A percentile compares a stretch with the other conserved stretches of the same genome.
Conservation (phyloP, 129 eudicot species). For the Smallanthus sonchifolius region DNA sequence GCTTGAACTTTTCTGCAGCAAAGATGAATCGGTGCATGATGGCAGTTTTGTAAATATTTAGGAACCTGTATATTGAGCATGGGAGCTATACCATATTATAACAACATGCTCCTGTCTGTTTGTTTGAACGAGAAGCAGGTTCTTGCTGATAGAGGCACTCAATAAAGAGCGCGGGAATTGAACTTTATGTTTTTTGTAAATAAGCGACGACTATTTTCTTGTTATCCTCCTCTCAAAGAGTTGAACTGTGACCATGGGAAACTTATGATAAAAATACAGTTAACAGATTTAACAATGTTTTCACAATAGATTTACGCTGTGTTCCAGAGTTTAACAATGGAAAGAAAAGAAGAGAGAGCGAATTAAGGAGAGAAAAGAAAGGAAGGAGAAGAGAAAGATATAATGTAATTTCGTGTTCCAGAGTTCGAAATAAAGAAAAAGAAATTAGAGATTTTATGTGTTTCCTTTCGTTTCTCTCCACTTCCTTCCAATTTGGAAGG, state of each 20-base stretch:
- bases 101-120: neutral
- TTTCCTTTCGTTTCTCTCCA: no score
- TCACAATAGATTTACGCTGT: no score
- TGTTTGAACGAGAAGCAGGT: neutral
- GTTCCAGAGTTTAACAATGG: no score
- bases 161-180: constrained; percentile 13
- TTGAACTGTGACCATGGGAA: neutral
- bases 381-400: no score
- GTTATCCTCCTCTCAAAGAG: neutral
- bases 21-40: constrained; percentile 20
- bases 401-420: no score
- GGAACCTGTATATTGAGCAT: constrained; percentile 7
- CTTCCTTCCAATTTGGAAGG: no score
- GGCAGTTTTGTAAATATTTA: constrained; percentile 15
- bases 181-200: neutral
- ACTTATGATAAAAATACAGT: neutral
- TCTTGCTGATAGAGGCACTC: neutral
- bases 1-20: constrained; percentile 6
- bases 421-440: no score
- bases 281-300: no score
- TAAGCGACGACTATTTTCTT: neutral
- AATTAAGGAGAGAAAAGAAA: no score
- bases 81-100: neutral
- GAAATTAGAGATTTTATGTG: no score
- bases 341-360: no score